Percentiles rank a stretch among this genome's conserved stretches.
phyloP scores from a whole-genome alignment of 768 basidiomycete genomes.

The Bullera alba region DNA sequence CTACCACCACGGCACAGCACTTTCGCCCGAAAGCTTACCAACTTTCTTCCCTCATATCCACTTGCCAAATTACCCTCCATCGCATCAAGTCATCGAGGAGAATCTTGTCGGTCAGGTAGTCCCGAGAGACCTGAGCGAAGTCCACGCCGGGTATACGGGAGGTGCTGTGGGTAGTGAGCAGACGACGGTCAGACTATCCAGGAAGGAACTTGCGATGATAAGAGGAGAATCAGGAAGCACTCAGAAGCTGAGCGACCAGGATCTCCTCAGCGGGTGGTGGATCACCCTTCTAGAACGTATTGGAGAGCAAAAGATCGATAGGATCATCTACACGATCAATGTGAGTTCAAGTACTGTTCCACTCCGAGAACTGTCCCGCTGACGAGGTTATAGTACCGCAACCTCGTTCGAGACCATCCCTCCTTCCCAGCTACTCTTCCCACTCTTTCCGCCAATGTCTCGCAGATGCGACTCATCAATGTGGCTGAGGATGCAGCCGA shows the following conservation, averaged over 20 bases:
- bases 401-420: background rate
- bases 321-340: background rate
- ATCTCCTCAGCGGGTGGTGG: conserved; percentile 3
- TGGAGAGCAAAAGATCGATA: background rate
- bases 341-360: background rate
- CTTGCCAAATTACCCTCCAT: background rate
- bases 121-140: background rate
- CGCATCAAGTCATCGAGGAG: background rate
- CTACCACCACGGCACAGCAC: too few species aligned
- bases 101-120: background rate
- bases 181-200: background rate
- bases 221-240: background rate
- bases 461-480: background rate
- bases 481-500: background rate
- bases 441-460: conserved; percentile 2
- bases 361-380: background rate
- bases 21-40: too few species aligned
- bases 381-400: background rate
- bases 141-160: background rate
- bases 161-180: background rate
- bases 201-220: background rate
- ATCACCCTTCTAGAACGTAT: background rate
- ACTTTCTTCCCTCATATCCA: conserved; percentile 6
- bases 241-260: background rate
- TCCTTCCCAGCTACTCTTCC: conserved; percentile 1